These are phyloP conservation scores for Candida boleticola DNA, from an alignment of 805 yeast genomes.

Conservation along the genomic window DNA sequence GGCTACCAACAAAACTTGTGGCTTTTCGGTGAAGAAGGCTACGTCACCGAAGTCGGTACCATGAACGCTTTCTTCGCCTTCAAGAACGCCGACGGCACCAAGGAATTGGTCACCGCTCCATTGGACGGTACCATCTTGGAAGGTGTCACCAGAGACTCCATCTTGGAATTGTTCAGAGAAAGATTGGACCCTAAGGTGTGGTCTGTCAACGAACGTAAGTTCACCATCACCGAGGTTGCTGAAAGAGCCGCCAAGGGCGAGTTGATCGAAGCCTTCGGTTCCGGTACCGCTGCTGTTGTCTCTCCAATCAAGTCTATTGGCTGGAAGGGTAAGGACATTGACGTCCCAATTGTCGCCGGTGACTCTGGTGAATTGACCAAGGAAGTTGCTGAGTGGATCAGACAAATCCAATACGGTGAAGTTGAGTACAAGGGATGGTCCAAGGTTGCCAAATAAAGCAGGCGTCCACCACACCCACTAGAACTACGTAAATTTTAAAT, in stretches of 20 bases:
- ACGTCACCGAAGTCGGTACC: slow-evolving; percentile 95
- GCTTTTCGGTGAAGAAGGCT: slow-evolving; percentile 86
- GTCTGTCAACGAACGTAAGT: slow-evolving; percentile 81
- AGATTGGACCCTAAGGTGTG: slow-evolving; percentile 69
- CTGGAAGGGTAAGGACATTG: slow-evolving; percentile 68
- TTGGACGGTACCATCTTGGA: slow-evolving; percentile 95
- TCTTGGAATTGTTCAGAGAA: slow-evolving; percentile 72
- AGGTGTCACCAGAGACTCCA: slow-evolving; percentile 94
- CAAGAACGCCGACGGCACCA: slow-evolving; percentile 76
- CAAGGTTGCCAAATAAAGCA: slow-evolving; percentile 30
- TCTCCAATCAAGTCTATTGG: slow-evolving; percentile 89
- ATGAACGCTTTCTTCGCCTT: slow-evolving; percentile 94
- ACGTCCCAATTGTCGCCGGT: slow-evolving; percentile 78
- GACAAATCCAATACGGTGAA: slow-evolving; percentile 86
- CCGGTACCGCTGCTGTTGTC: slow-evolving; percentile 98
- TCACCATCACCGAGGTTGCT: slow-evolving; percentile 75
- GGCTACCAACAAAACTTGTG: slow-evolving; percentile 96
- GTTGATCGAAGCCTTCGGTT: slow-evolving; percentile 90
- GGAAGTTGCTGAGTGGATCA: slow-evolving; percentile 80
- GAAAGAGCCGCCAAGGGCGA: slow-evolving; percentile 78
- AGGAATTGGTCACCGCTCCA: slow-evolving; percentile 94
- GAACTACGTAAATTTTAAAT: too few relatives aligned
- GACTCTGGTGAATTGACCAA: slow-evolving; percentile 81
- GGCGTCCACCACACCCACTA: too few relatives aligned
- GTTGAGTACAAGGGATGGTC: slow-evolving; percentile 61